phyloP scores from a whole-genome alignment of 768 basidiomycete genomes.

The Sporobolomyces roseus region DNA sequence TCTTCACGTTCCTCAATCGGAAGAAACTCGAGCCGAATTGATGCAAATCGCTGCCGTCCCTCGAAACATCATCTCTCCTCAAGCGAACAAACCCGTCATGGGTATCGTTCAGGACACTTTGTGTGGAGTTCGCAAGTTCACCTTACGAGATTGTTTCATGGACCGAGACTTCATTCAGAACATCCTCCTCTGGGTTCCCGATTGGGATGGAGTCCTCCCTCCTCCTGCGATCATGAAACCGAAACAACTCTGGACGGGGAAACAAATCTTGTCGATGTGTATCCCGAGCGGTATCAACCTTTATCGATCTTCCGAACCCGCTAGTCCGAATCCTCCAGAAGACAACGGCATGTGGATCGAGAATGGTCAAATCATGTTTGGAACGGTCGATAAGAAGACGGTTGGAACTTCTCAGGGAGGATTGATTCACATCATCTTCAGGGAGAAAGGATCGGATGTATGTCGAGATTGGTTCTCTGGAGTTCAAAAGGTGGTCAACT shows the following conservation, averaged over 20 bases:
- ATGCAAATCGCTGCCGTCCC: slow-evolving; percentile 98
- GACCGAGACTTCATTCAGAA: slow-evolving; percentile 97
- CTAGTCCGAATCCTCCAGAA: slow-evolving; percentile 68
- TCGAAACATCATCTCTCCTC: slow-evolving; percentile 95
- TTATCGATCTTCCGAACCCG: slow-evolving; percentile 47
- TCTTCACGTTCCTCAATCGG: slow-evolving; percentile 97
- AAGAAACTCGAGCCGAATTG: slow-evolving; percentile 96
- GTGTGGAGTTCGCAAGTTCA: slow-evolving; percentile 95
- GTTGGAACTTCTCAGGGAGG: slow-evolving; percentile 89
- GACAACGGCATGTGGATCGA: slow-evolving; percentile 96
- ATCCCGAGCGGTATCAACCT: slow-evolving; percentile 92
- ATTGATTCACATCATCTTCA: slow-evolving; percentile 91
- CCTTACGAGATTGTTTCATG: slow-evolving; percentile 87
- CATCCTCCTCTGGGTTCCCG: slow-evolving; percentile 94
- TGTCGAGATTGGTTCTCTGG: slow-evolving; percentile 87
- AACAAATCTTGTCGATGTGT: slow-evolving; percentile 85
- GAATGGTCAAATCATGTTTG: slow-evolving; percentile 91
- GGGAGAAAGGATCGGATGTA: slow-evolving; percentile 91
- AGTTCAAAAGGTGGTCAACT: slow-evolving; percentile 92
- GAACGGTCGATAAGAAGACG: slow-evolving; percentile 98
- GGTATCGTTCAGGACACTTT: slow-evolving; percentile 99
- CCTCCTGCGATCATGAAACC: slow-evolving; percentile 93
- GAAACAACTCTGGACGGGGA: slow-evolving; percentile 95
- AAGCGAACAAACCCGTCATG: slow-evolving; percentile 96
- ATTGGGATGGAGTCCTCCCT: slow-evolving; percentile 91